Conservation (phyloP, 495 filamentous ascomycete species). For the Neurospora sp. region DNA sequence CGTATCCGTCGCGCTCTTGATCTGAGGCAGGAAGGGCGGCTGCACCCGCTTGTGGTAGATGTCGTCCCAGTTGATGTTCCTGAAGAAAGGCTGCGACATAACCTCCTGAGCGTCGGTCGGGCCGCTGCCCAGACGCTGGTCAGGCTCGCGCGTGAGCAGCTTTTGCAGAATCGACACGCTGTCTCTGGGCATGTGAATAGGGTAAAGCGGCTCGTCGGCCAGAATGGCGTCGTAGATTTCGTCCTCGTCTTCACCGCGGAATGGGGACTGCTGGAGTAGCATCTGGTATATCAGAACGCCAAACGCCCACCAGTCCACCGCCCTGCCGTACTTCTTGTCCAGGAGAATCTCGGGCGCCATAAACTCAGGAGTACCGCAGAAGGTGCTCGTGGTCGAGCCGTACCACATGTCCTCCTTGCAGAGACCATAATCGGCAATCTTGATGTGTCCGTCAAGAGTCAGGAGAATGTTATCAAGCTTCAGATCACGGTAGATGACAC, state of each 20-base stretch:
- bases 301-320: conserved; percentile 99
- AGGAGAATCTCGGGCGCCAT: conserved; percentile 99
- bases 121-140: conserved; percentile 82
- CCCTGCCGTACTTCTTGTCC: conserved; percentile 96
- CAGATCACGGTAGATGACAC: conserved; percentile 97
- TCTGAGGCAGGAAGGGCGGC: conserved; percentile 81
- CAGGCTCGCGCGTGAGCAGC: conserved; percentile 89
- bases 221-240: conserved; percentile 99
- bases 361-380: conserved; percentile 98
- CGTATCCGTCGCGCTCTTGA: conserved; percentile 87
- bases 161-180: conserved; percentile 98
- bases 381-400: conserved; percentile 90
- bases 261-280: conserved; percentile 96
- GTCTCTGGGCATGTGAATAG: conserved; percentile 98
- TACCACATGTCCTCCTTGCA: conserved; percentile 99
- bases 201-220: conserved; percentile 94
- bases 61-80: conserved; percentile 97
- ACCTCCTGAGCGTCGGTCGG: conserved; percentile 98
- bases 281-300: conserved; percentile 99
- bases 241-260: conserved; percentile 98
- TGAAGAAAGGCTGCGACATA: conserved; percentile 98
- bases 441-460: conserved; percentile 94
- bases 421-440: conserved; percentile 96
- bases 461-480: conserved; percentile 99
- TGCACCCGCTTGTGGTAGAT: conserved; percentile 88